phyloP scores from a whole-genome alignment of 768 basidiomycete species.

The Pisolithus albus region DNA sequence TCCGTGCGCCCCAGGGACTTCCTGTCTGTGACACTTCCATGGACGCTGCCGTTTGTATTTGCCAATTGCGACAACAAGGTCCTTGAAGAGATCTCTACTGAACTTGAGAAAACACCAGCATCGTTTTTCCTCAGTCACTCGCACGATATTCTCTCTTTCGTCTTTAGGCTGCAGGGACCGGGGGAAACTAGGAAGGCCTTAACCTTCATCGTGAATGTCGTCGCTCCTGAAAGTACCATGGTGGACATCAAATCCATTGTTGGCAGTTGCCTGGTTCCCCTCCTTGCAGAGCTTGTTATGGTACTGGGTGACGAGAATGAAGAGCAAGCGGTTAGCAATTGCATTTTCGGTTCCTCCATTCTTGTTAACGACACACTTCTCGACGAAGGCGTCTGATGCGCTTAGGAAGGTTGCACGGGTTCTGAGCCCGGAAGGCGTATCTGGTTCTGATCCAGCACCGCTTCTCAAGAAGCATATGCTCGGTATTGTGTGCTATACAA shows the following conservation, averaged over 20 bases:
- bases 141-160: slow-evolving; percentile 55
- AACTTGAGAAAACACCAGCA: slow-evolving; percentile 39
- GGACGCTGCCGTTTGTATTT: slow-evolving; percentile 66
- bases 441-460: slow-evolving; percentile 37
- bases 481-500: slow-evolving; percentile 78
- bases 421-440: slow-evolving; percentile 18
- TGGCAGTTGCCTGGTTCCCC: slow-evolving; percentile 56
- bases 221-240: slow-evolving; percentile 42
- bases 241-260: slow-evolving; percentile 47
- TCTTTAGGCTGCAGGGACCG: slow-evolving; percentile 53
- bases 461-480: slow-evolving; percentile 76
- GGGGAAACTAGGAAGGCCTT: slow-evolving; percentile 53
- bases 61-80: slow-evolving; percentile 51
- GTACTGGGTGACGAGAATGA: slow-evolving; percentile 66
- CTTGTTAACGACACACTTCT: slow-evolving; percentile 32
- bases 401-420: slow-evolving; percentile 38
- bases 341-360: background rate
- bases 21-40: slow-evolving; percentile 52
- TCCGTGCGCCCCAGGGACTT: slow-evolving; percentile 51
- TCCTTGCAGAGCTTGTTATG: slow-evolving; percentile 72
- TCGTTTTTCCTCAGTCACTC: slow-evolving; percentile 51
- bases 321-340: slow-evolving; percentile 37
- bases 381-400: slow-evolving; percentile 41
- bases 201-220: slow-evolving; percentile 52
- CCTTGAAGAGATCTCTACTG: slow-evolving; percentile 54